These are phyloP conservation scores for Tolypocladium ovalisporum DNA, from an alignment of 2,329 filamentous ascomycete species.

Conservation along the genomic window DNA sequence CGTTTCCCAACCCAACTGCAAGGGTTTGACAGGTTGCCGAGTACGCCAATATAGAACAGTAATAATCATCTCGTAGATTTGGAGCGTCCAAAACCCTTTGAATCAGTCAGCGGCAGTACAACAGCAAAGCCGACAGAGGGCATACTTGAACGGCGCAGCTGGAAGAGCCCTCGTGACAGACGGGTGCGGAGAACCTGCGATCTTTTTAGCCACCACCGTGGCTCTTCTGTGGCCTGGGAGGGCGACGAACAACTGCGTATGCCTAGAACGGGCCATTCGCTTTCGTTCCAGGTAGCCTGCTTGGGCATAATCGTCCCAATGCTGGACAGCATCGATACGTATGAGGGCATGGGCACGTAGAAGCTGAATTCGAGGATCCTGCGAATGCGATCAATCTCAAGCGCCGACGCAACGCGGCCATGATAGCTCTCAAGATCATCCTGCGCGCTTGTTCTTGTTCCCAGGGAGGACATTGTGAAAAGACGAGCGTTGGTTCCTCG, in stretches of 20 bases:
- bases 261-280: neutral
- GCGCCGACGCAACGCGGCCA: slow-evolving; percentile 64
- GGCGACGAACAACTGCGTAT: neutral
- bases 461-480: slow-evolving; percentile 41
- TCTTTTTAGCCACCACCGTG: slow-evolving; percentile 12
- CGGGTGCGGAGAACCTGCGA: neutral
- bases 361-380: slow-evolving; percentile 50
- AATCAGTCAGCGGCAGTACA: neutral
- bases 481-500: slow-evolving; percentile 63
- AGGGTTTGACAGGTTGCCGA: slow-evolving; percentile 63
- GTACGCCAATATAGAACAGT: slow-evolving; percentile 85
- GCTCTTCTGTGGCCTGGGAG: neutral
- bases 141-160: slow-evolving; percentile 66
- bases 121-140: slow-evolving; percentile 4
- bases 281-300: neutral
- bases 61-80: slow-evolving; percentile 85
- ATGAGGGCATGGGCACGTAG: slow-evolving; percentile 2
- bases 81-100: slow-evolving; percentile 75
- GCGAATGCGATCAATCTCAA: slow-evolving; percentile 63
- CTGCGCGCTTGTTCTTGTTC: slow-evolving; percentile 28
- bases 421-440: slow-evolving; percentile 61
- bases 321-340: neutral
- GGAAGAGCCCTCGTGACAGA: slow-evolving; percentile 41
- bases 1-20: slow-evolving; percentile 69
- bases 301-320: neutral